Conservation (phyloP, 2,329 filamentous ascomycete genomes). For the Falciphora oryzae region DNA sequence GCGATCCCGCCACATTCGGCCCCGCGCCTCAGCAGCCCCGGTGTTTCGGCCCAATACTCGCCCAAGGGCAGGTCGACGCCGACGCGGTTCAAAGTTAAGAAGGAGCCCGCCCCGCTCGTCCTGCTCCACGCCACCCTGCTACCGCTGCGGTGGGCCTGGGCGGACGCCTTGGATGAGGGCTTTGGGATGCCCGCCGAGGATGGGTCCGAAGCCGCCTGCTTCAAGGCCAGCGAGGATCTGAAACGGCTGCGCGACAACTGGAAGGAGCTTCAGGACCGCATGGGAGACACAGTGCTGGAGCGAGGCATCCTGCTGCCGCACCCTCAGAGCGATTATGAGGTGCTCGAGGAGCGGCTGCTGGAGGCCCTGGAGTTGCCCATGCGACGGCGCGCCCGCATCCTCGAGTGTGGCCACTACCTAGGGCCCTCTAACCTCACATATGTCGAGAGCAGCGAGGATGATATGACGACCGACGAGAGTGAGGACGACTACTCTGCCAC, state of each 20-base stretch:
- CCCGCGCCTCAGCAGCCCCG: constrained; percentile 53
- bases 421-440: constrained; percentile 45
- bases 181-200: constrained; percentile 13
- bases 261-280: constrained; percentile 61
- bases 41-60: constrained; percentile 44
- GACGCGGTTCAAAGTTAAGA: constrained; percentile 49
- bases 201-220: constrained; percentile 17
- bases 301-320: constrained; percentile 72
- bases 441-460: constrained; percentile 35
- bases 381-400: constrained; percentile 57
- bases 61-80: constrained; percentile 50
- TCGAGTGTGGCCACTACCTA: constrained; percentile 73
- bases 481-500: constrained; percentile 35
- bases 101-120: constrained; percentile 60
- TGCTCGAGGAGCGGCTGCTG: constrained; percentile 70
- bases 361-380: constrained; percentile 68
- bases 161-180: constrained; percentile 40
- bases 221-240: constrained; percentile 38
- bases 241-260: constrained; percentile 56
- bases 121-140: constrained; percentile 73
- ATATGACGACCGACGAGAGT: constrained; percentile 39
- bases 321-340: constrained; percentile 72
- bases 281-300: constrained; percentile 67
- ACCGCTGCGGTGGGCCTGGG: constrained; percentile 63
- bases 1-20: constrained; percentile 23